Conservation (phyloP, 208 protist genomes). For the Novymonas esmeraldas region DNA sequence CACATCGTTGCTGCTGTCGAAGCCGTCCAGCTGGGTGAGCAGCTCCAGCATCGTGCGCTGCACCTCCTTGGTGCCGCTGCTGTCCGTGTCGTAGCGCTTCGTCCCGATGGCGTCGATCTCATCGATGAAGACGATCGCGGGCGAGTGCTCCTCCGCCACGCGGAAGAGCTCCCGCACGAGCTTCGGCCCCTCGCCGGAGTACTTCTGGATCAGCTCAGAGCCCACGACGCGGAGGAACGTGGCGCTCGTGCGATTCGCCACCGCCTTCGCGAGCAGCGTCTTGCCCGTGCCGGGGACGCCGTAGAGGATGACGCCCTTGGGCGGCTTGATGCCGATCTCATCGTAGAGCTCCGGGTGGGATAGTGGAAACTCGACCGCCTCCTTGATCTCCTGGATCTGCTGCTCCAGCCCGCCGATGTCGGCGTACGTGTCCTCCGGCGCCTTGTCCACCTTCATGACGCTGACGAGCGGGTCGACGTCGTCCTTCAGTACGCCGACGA, state of each 20-base stretch:
- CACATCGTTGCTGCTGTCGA: conserved; percentile 99
- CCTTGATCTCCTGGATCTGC: conserved; percentile 99
- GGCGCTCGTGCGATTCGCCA: conserved; percentile 99
- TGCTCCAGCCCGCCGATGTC: conserved; percentile 99
- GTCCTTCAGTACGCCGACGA: conserved; percentile 98
- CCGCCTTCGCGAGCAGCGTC: conserved; percentile 99
- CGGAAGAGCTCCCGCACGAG: conserved; percentile 99
- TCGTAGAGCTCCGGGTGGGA: conserved; percentile 99
- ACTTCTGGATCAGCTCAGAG: conserved; percentile 99
- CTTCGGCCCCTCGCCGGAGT: conserved; percentile 99
- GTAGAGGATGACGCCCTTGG: conserved; percentile 99
- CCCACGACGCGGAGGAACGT: conserved; percentile 99
- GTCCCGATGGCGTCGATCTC: conserved; percentile 99
- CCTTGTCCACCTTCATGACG: conserved; percentile 99
- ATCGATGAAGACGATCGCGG: conserved; percentile 99
- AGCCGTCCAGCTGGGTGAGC: conserved; percentile 99
- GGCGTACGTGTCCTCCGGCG: conserved; percentile 98
- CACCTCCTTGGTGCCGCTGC: conserved; percentile 99
- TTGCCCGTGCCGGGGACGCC: conserved; percentile 98
- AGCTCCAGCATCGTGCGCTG: conserved; percentile 99
- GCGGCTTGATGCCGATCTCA: conserved; percentile 99
- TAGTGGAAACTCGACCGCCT: conserved; percentile 99
- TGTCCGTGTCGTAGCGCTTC: conserved; percentile 98
- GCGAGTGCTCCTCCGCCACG: conserved; percentile 98
- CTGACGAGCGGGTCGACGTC: conserved; percentile 99